phyloP scores from a whole-genome alignment of 352 stramenopile species.

The Phytophthora fragariaefolia region DNA sequence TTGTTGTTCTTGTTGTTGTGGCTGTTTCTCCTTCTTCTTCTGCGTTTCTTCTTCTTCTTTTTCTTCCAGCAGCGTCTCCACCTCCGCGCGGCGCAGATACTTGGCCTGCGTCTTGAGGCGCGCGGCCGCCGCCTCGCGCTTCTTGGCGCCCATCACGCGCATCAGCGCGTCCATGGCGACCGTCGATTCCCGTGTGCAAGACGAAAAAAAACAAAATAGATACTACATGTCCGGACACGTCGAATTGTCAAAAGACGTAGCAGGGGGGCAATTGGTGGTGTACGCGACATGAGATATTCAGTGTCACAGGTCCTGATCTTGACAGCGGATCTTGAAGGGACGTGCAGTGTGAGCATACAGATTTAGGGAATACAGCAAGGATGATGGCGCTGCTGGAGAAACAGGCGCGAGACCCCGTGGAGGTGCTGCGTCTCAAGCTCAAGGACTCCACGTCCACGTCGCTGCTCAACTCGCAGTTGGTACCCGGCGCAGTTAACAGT shows the following conservation, averaged over 20 bases:
- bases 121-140: slow-evolving; percentile 71
- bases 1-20: too few relatives aligned
- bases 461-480: slow-evolving; percentile 83
- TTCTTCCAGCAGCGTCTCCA: slow-evolving; percentile 66
- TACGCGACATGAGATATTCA: too few relatives aligned
- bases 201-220: too few relatives aligned
- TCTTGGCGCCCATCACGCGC: slow-evolving; percentile 83
- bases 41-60: slow-evolving; percentile 17
- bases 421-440: slow-evolving; percentile 82
- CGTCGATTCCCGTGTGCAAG: too few relatives aligned
- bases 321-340: neutral
- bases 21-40: too few relatives aligned
- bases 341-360: neutral
- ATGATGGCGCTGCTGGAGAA: slow-evolving; percentile 86
- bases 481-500: slow-evolving; percentile 30
- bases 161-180: slow-evolving; percentile 80
- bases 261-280: too few relatives aligned
- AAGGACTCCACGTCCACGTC: slow-evolving; percentile 85
- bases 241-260: too few relatives aligned
- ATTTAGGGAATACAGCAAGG: neutral
- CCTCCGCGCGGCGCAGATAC: slow-evolving; percentile 78
- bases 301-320: too few relatives aligned
- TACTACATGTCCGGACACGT: too few relatives aligned
- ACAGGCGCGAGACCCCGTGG: slow-evolving; percentile 81
- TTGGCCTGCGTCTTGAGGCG: slow-evolving; percentile 53